Evolutionary conservation across 306 rosid genomes (phyloP).

Genomic region (Cucumis melo): DNA sequence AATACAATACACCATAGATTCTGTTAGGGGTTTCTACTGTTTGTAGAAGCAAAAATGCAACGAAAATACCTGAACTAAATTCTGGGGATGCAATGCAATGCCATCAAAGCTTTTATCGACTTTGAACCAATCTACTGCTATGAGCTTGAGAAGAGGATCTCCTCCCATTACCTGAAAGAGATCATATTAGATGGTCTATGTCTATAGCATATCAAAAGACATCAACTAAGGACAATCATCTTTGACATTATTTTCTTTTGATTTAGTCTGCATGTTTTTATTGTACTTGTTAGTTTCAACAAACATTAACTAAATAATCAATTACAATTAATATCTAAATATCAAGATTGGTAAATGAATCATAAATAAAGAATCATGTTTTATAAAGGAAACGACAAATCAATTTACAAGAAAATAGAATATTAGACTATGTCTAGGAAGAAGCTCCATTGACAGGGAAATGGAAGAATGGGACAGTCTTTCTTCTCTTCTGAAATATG

Average conservation of each 20-base stretch:
- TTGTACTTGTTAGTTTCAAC: not conserved
- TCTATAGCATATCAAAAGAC: not conserved
- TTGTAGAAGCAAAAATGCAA: not conserved
- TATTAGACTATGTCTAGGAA: not conserved
- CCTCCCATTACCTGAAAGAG: conserved; percentile 63
- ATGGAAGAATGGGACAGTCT: not conserved
- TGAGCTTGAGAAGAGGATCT: conserved; percentile 78
- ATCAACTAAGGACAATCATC: not conserved
- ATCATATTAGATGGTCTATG: not conserved
- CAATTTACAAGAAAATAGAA: not conserved
- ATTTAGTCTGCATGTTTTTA: not conserved
- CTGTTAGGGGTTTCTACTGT: not conserved
- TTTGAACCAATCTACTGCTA: conserved; percentile 80
- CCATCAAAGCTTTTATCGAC: conserved; percentile 39
- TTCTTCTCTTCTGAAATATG: not conserved
- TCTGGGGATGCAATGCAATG: conserved; percentile 60
- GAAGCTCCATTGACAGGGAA: not conserved
- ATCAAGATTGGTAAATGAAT: not conserved
- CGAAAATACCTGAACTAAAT: conserved; percentile 58
- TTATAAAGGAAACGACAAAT: not conserved
- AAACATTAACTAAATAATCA: not conserved
- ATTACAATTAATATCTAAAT: not conserved
- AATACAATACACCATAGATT: too few species aligned
- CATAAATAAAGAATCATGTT: not conserved
- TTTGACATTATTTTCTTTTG: not conserved